Conservation (phyloP, 2,329 filamentous ascomycete species). For the Diaporthe caulivora region DNA sequence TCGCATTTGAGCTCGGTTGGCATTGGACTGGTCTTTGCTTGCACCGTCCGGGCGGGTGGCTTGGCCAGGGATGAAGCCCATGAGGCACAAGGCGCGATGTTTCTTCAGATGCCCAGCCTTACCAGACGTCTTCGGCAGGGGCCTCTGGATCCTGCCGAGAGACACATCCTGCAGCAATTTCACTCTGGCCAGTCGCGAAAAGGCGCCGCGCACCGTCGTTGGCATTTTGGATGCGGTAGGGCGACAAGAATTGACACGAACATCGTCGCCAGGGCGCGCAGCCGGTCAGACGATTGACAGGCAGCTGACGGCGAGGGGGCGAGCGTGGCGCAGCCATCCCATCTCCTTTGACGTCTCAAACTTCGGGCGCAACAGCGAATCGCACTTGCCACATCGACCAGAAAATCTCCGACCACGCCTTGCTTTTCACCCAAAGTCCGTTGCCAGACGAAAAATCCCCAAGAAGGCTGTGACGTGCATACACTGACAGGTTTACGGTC, state of each 20-base stretch:
- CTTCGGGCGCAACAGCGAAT: conserved; percentile 21
- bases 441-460: conserved; percentile 8
- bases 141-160: conserved; percentile 11
- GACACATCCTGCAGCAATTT: background rate
- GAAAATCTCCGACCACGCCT: conserved; percentile 23
- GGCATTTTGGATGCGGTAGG: conserved; percentile 7
- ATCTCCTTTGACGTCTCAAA: conserved; percentile 26
- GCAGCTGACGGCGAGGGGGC: conserved; percentile 22
- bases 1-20: conserved; percentile 2
- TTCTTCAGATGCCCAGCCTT: conserved; percentile 28
- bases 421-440: conserved; percentile 23
- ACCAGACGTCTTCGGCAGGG: conserved; percentile 16
- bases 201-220: background rate
- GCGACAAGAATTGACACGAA: conserved; percentile 26
- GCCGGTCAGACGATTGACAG: conserved; percentile 26
- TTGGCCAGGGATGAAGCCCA: background rate
- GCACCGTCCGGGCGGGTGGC: background rate
- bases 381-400: conserved; percentile 5
- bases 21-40: background rate
- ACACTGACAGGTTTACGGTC: conserved; percentile 17
- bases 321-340: conserved; percentile 22
- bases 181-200: conserved; percentile 28
- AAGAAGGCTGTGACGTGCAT: conserved; percentile 27
- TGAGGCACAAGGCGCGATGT: conserved; percentile 21
- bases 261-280: conserved; percentile 19